Conservation (phyloP, 208 protist species). For the Trypanosoma rangeli region DNA sequence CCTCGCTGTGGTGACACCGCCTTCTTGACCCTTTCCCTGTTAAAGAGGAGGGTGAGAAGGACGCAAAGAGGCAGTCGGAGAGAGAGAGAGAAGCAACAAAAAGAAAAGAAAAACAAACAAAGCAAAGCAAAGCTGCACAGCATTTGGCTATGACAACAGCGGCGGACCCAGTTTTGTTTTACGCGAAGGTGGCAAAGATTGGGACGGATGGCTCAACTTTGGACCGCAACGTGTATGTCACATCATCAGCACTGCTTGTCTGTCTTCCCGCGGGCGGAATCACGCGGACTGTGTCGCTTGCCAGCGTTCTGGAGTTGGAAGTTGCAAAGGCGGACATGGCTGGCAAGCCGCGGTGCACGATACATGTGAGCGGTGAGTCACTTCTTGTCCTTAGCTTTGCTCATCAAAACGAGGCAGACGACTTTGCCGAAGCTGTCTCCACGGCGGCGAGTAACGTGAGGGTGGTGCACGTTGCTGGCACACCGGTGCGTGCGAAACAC, state of each 20-base stretch:
- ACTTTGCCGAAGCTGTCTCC: conserved; percentile 11
- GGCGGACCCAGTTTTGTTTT: conserved; percentile 20
- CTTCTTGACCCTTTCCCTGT: neutral
- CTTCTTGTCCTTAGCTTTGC: conserved; percentile 6
- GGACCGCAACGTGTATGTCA: conserved; percentile 38
- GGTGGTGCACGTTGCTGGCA: neutral
- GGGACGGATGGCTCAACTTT: conserved; percentile 47
- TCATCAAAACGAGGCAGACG: neutral
- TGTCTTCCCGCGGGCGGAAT: conserved; percentile 44
- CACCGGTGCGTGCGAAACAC: neutral
- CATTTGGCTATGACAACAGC: neutral
- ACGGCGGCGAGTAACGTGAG: conserved; percentile 4
- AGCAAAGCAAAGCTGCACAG: neutral
- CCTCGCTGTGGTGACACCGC: too few relatives aligned
- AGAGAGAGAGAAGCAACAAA: too few relatives aligned
- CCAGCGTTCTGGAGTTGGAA: conserved; percentile 11
- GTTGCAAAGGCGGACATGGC: neutral
- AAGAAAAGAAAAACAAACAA: neutral
- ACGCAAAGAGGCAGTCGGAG: neutral
- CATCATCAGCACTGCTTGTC: conserved; percentile 37
- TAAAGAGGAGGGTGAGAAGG: neutral
- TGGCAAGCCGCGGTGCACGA: neutral
- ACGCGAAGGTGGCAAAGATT: conserved; percentile 44
- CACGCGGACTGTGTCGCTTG: conserved; percentile 41
- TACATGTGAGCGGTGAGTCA: conserved; percentile 11